Conservation (phyloP, 495 filamentous ascomycete genomes). For the Penicillium pulvis region DNA sequence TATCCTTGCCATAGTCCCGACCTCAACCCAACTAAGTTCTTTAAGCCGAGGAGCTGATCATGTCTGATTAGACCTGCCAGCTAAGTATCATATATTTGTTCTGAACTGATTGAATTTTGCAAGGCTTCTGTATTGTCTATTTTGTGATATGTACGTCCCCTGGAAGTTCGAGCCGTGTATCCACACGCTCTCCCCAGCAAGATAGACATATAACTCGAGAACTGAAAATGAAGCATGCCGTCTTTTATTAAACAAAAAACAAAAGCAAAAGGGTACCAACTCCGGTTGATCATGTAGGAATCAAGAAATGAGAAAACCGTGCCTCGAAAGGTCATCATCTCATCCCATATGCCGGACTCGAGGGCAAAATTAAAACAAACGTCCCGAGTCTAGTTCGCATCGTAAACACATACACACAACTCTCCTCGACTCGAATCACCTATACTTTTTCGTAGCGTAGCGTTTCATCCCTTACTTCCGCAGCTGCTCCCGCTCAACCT, state of each 20-base stretch:
- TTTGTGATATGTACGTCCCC: conserved; percentile 28
- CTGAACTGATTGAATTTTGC: conserved; percentile 22
- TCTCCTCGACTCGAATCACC: conserved; percentile 28
- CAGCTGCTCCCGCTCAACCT: conserved; percentile 80
- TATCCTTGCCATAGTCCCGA: no score
- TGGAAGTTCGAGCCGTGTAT: neutral
- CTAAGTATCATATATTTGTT: neutral
- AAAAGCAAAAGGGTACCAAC: conserved; percentile 45
- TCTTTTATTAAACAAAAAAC: conserved; percentile 47
- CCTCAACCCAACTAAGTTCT: no score
- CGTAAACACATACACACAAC: conserved; percentile 48
- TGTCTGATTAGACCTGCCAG: no score
- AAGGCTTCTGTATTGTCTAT: conserved; percentile 36
- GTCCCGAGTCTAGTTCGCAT: conserved; percentile 39
- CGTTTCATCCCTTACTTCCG: conserved; percentile 35
- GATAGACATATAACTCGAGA: conserved; percentile 21
- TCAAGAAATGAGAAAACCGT: conserved; percentile 45
- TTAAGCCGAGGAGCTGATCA: no score
- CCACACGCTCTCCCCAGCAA: conserved; percentile 14
- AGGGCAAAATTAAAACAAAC: conserved; percentile 11
- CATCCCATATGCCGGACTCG: conserved; percentile 37
- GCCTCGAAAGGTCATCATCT: conserved; percentile 40
- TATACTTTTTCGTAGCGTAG: conserved; percentile 13
- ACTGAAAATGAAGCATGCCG: conserved; percentile 32
- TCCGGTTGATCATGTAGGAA: conserved; percentile 50